These are phyloP conservation scores for Dioscorea alata DNA, from an alignment of 106 monocot genomes.

Conservation along the genomic window DNA sequence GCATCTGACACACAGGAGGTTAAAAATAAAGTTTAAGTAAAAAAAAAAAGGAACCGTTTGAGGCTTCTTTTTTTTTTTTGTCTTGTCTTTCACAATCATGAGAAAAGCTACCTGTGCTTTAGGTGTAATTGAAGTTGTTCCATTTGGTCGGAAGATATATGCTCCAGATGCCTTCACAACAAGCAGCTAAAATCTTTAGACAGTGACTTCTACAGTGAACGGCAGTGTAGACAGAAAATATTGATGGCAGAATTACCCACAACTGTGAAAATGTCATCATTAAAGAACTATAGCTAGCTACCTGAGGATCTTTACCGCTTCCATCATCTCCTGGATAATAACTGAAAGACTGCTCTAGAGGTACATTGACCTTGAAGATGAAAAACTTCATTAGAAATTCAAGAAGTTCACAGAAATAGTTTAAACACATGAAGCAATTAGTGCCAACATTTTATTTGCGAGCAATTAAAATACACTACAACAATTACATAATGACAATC, in stretches of 20 bases:
- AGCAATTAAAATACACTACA: too few relatives aligned
- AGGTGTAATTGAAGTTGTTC: conserved; percentile 44
- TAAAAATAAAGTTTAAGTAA: not conserved
- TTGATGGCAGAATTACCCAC: too few relatives aligned
- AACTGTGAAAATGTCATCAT: too few relatives aligned
- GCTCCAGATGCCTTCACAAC: conserved; percentile 84
- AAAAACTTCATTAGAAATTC: not conserved
- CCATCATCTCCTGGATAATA: conserved; percentile 74
- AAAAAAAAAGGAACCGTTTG: not conserved
- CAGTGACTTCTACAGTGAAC: too few relatives aligned
- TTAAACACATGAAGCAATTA: too few relatives aligned
- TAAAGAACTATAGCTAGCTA: not conserved
- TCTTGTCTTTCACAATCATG: too few relatives aligned
- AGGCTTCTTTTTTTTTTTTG: too few relatives aligned
- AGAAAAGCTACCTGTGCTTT: conserved; percentile 43
- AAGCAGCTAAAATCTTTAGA: too few relatives aligned
- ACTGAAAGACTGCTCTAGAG: conserved; percentile 58
- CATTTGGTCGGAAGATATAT: conserved; percentile 94
- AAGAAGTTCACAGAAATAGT: too few relatives aligned
- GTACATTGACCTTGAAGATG: conserved; percentile 47
- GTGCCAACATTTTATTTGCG: too few relatives aligned
- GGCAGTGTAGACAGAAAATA: too few relatives aligned
- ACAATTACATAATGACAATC: too few relatives aligned
- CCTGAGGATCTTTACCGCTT: conserved; percentile 69
- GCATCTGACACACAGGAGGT: conserved; percentile 27